phyloP scores from a whole-genome alignment of 768 basidiomycete species.

The Boletus rubropictus region DNA sequence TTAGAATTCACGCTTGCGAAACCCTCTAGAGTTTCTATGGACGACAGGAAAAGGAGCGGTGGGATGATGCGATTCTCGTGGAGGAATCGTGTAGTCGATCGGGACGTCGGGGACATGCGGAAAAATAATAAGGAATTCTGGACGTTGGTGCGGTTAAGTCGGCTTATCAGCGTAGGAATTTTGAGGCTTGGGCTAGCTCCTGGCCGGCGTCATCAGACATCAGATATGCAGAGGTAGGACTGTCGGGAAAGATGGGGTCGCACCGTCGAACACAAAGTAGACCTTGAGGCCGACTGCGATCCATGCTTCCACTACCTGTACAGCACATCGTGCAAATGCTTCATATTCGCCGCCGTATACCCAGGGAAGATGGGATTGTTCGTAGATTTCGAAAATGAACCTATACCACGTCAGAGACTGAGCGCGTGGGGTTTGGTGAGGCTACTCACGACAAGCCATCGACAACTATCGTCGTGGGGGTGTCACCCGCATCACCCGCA shows the following conservation, averaged over 20 bases:
- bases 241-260: constrained; percentile 17
- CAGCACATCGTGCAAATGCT: constrained; percentile 46
- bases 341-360: constrained; percentile 81
- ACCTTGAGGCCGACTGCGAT: constrained; percentile 56
- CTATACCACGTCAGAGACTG: constrained; percentile 33
- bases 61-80: constrained; percentile 72
- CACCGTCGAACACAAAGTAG: constrained; percentile 82
- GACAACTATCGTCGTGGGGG: constrained; percentile 52
- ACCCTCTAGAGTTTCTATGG: constrained; percentile 47
- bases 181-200: constrained; percentile 70
- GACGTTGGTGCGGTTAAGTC: constrained; percentile 52
- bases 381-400: constrained; percentile 68
- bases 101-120: constrained; percentile 63
- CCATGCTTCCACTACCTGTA: constrained; percentile 58
- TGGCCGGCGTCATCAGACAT: constrained; percentile 26
- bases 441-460: constrained; percentile 83
- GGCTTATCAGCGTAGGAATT: constrained; percentile 58
- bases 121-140: constrained; percentile 71
- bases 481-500: constrained; percentile 7
- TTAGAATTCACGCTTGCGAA: constrained; percentile 32
- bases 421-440: constrained; percentile 3
- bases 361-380: constrained; percentile 64
- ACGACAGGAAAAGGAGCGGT: constrained; percentile 55
- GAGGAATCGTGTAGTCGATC: constrained; percentile 61
- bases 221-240: constrained; percentile 1